phyloP scores from a whole-genome alignment of 192 early-diverging fungal genomes.

The Mortierella alpina region DNA sequence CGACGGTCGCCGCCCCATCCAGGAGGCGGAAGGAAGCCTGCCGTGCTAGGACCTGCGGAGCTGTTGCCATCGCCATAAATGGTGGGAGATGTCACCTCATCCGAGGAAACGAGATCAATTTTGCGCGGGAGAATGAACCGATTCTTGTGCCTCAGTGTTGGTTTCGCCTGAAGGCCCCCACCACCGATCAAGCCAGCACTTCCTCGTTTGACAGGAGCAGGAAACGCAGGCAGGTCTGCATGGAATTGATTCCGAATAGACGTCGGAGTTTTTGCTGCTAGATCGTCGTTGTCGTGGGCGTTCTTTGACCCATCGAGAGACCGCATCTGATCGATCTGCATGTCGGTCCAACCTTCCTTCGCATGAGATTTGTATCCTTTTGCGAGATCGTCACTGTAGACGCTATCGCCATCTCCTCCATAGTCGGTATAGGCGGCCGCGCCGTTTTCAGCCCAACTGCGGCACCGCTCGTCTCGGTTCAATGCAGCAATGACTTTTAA shows the following conservation, averaged over 20 bases:
- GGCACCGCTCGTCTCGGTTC: constrained; percentile 29
- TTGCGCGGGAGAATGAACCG: constrained; percentile 45
- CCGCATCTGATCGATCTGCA: constrained; percentile 22
- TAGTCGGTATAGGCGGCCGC: constrained; percentile 16
- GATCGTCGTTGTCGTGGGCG: neutral
- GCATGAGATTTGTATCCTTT: constrained; percentile 44
- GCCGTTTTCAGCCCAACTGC: constrained; percentile 35
- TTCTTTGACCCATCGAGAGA: neutral
- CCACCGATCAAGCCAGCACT: neutral
- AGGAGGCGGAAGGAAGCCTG: constrained; percentile 30
- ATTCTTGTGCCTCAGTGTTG: constrained; percentile 24
- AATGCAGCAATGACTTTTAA: neutral
- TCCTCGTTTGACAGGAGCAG: constrained; percentile 3
- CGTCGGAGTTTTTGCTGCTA: neutral
- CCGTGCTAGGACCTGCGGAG: constrained; percentile 28
- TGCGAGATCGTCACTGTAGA: constrained; percentile 20
- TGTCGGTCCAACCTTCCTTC: constrained; percentile 32
- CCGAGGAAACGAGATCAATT: constrained; percentile 14
- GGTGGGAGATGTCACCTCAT: constrained; percentile 20
- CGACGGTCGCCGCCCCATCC: constrained; percentile 44
- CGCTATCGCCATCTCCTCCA: constrained; percentile 22
- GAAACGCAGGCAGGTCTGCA: neutral
- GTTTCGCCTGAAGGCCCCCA: neutral
- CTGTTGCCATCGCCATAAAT: constrained; percentile 17
- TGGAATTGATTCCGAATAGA: no score